Percentiles rank a stretch among this genome's conserved stretches.
Evolutionary conservation across 2,329 filamentous ascomycete genomes (phyloP).

Genomic region (Ophiostoma angusticollis): DNA sequence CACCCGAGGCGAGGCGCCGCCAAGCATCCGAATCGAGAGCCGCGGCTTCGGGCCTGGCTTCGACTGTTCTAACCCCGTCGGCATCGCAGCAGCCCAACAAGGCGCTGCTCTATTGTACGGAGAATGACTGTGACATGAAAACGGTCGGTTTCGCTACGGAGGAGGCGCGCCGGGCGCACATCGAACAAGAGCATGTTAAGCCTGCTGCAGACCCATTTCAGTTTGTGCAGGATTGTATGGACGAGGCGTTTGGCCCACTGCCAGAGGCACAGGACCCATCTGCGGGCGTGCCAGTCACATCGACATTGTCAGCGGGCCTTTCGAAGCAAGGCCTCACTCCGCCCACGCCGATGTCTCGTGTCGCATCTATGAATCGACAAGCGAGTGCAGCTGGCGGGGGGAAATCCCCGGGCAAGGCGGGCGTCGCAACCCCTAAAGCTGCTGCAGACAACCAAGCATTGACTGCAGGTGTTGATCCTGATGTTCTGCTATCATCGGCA

Average conservation of each 20-base stretch:
- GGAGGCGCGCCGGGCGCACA: conserved; percentile 39
- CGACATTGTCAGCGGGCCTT: conserved; percentile 27
- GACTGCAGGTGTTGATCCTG: conserved; percentile 19
- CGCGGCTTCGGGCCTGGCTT: background rate
- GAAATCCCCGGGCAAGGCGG: conserved; percentile 22
- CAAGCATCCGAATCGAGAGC: conserved; percentile 16
- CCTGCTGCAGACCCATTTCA: conserved; percentile 41
- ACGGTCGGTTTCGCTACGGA: conserved; percentile 38
- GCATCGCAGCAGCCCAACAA: conserved; percentile 22
- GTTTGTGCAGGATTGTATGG: conserved; percentile 38
- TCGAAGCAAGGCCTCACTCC: conserved; percentile 35
- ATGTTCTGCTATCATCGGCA: conserved; percentile 10
- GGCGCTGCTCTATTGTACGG: conserved; percentile 36
- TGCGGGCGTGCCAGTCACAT: too few species aligned
- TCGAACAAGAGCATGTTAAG: conserved; percentile 46
- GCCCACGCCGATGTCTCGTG: conserved; percentile 38
- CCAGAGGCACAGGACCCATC: conserved; percentile 33
- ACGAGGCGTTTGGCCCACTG: conserved; percentile 37
- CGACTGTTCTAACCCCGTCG: conserved; percentile 6
- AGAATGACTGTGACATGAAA: conserved; percentile 41
- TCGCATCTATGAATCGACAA: conserved; percentile 37
- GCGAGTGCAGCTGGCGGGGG: conserved; percentile 28
- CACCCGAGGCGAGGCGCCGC: conserved; percentile 32
- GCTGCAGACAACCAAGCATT: conserved; percentile 8
- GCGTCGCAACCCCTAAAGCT: conserved; percentile 17